phyloP scores from a whole-genome alignment of 1,284 basidiomycete genomes.

The Gymnopus androsaceus region DNA sequence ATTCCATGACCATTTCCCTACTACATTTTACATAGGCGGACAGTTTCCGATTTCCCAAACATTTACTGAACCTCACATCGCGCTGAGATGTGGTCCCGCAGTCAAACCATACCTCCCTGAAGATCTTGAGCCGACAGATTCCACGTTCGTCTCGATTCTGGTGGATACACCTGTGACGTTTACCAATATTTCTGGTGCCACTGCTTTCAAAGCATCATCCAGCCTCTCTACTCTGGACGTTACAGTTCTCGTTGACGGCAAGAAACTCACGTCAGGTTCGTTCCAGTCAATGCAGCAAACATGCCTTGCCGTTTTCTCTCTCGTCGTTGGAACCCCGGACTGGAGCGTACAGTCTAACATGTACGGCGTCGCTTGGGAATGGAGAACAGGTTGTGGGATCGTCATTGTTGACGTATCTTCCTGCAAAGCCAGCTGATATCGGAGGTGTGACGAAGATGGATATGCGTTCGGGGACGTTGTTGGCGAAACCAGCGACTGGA shows the following conservation, averaged over 20 bases:
- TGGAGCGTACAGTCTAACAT: slow-evolving; percentile 52
- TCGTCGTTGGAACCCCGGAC: slow-evolving; percentile 42
- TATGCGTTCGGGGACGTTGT: slow-evolving; percentile 63
- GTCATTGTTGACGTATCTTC: slow-evolving; percentile 58
- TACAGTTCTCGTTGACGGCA: slow-evolving; percentile 43
- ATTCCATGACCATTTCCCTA: neutral
- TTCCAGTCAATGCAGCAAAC: slow-evolving; percentile 56
- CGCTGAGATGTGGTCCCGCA: slow-evolving; percentile 66
- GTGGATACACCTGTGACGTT: slow-evolving; percentile 61
- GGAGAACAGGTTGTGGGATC: slow-evolving; percentile 43
- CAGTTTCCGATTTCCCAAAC: slow-evolving; percentile 54
- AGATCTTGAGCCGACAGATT: slow-evolving; percentile 38
- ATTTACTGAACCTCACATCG: slow-evolving; percentile 56
- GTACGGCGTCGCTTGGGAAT: slow-evolving; percentile 38
- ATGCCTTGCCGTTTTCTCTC: slow-evolving; percentile 54
- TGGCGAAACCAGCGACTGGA: slow-evolving; percentile 56
- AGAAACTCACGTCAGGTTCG: slow-evolving; percentile 41
- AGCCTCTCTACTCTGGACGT: slow-evolving; percentile 34
- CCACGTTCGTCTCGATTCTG: slow-evolving; percentile 44
- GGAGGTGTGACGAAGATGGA: slow-evolving; percentile 70
- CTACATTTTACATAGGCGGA: slow-evolving; percentile 34
- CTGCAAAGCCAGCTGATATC: slow-evolving; percentile 45
- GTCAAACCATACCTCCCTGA: slow-evolving; percentile 68
- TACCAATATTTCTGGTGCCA: slow-evolving; percentile 47
- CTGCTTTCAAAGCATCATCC: slow-evolving; percentile 43